phyloP scores from a whole-genome alignment of 176 grass and related monocot species.

The maize (Zea mays) region Zm-B73-REFERENCE-NAM-5.0 NC_050099.1:226250501-226251000 shows the following conservation, averaged over 20 bases:
- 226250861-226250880: too few relatives aligned
- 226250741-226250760: neutral
- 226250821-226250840: too few relatives aligned
- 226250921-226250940: too few relatives aligned
- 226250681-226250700: neutral
- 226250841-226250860: too few relatives aligned
- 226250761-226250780: neutral
- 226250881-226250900: too few relatives aligned
- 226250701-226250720: neutral
- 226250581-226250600: neutral
- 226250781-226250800: neutral
- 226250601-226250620: neutral
- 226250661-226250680: neutral
- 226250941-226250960: too few relatives aligned
- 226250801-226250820: too few relatives aligned
- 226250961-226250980: too few relatives aligned
- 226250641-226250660: neutral
- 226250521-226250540: neutral
- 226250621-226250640: neutral
- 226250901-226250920: too few relatives aligned
- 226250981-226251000: too few relatives aligned
- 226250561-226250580: too few relatives aligned
- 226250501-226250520: slow-evolving; percentile 66
- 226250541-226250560: neutral
- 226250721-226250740: neutral